Conservation (phyloP, 1,284 basidiomycete genomes). For the Leccinum solheimii region DNA sequence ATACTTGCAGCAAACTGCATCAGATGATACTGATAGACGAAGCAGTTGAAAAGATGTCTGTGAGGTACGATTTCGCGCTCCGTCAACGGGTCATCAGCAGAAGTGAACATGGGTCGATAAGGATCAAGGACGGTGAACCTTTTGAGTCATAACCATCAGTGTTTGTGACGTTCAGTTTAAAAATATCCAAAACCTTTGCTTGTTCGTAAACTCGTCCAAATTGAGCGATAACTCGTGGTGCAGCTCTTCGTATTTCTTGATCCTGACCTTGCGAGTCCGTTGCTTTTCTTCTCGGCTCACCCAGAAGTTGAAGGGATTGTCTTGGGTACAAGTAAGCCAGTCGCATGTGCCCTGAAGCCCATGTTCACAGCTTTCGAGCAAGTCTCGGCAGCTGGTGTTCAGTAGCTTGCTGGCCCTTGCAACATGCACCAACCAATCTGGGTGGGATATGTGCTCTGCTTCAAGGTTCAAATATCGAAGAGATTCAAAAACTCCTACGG, state of each 20-base stretch:
- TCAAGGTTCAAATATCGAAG: conserved; percentile 80
- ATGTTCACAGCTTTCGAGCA: conserved; percentile 50
- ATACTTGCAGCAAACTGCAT: conserved; percentile 53
- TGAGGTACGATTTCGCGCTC: conserved; percentile 50
- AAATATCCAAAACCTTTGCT: conserved; percentile 46
- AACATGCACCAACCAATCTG: conserved; percentile 51
- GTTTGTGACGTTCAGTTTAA: not conserved
- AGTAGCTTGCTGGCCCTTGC: conserved; percentile 55
- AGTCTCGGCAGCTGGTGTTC: conserved; percentile 54
- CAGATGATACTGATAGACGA: conserved; percentile 74
- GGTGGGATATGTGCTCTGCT: conserved; percentile 45
- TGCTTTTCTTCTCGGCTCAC: conserved; percentile 29
- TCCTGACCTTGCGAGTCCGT: conserved; percentile 36
- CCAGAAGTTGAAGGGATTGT: conserved; percentile 44
- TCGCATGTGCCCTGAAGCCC: conserved; percentile 49
- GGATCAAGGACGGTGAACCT: conserved; percentile 71
- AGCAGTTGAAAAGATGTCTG: conserved; percentile 66
- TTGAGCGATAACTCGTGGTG: conserved; percentile 41
- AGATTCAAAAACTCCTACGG: conserved; percentile 81
- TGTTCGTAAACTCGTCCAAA: conserved; percentile 50
- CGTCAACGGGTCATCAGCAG: conserved; percentile 38
- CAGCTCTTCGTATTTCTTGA: conserved; percentile 41
- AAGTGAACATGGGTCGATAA: conserved; percentile 63
- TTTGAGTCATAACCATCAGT: conserved; percentile 4
- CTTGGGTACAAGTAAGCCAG: conserved; percentile 53